Conservation (phyloP, 495 filamentous ascomycete genomes). For the Bacidia rubella region DNA sequence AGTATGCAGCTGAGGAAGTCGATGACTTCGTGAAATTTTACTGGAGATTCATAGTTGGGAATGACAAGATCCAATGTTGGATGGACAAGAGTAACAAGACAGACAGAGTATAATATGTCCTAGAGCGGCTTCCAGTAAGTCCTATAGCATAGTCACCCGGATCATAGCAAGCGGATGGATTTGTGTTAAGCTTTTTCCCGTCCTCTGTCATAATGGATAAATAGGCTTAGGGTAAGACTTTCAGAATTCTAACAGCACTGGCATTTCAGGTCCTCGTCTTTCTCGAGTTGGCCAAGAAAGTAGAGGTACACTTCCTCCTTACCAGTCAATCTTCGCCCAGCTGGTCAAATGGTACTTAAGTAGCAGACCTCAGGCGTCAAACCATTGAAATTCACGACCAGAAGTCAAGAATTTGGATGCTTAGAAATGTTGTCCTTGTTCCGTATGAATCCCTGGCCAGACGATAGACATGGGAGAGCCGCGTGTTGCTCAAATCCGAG, state of each 20-base stretch:
- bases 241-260: no score
- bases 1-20: not conserved
- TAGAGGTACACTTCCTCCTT: no score
- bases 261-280: no score
- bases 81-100: not conserved
- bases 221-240: no score
- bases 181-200: no score
- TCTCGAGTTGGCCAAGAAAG: no score
- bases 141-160: no score
- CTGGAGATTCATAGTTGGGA: not conserved
- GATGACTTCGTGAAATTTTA: conserved; percentile 2
- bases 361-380: not conserved
- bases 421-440: not conserved
- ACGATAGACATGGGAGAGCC: not conserved
- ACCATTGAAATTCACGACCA: not conserved
- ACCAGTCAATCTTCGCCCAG: not conserved
- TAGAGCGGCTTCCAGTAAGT: not conserved
- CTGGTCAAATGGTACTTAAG: not conserved
- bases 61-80: conserved; percentile 1
- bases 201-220: no score
- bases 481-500: not conserved
- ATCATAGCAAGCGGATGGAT: no score
- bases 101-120: not conserved
- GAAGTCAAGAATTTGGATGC: not conserved
- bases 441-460: not conserved